Base-by-base conservation (phyloP, 2,329 filamentous ascomycete species). In the Claviceps sp. region DNA sequence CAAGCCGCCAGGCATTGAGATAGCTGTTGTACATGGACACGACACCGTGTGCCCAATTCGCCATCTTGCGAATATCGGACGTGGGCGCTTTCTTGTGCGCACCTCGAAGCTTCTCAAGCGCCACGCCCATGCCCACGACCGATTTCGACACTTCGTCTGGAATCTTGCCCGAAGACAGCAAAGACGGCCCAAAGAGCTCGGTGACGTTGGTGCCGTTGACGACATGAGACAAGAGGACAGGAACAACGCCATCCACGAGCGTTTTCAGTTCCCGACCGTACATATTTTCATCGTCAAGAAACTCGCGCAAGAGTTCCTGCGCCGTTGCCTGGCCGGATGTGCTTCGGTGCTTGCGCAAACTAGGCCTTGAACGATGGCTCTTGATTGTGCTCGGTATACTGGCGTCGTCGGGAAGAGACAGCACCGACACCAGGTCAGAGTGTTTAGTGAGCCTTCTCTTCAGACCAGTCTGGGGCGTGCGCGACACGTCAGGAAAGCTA, bases 251-350 rank as follows among this genome's bases (percentile, higher is more conserved):
- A 60, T 95, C 90, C 7, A 97, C 90, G 36, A 98, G 70, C 0
- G 93, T 96, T 63, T 89, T 89, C 36, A 98, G 76, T 67, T 98
- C 93, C 51, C 90, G 80, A 68, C 85, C 84, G 63, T 97, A 98
- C 58, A 93, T 85, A 45, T 79, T 72, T 67, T 98, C 93, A 59
- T 97, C 93, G 5, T 85, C 79, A 11, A 79, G 74, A 56, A 98
- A 82, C 62, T 95, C 89, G 50, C 77, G 76, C 65, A 97, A 77
- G 20, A 97, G 72, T 56, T 91, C 89, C 22, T 79, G 74, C 11
- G 89, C 74, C 1, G 84, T 90, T 42, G 85, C 81, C 52, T 77
- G 81, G 34, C 80, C 78, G 11, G 83, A 72, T 38, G 78, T 77
- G 61, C 79, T 85, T 54, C 83, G 81, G 59, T 82, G 82, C 30